A percentile compares a stretch with the other conserved stretches of the same genome.
These are phyloP conservation scores for Tubosaeta brunneosetosa DNA, from an alignment of 768 basidiomycete genomes.

Conservation along the genomic window DNA sequence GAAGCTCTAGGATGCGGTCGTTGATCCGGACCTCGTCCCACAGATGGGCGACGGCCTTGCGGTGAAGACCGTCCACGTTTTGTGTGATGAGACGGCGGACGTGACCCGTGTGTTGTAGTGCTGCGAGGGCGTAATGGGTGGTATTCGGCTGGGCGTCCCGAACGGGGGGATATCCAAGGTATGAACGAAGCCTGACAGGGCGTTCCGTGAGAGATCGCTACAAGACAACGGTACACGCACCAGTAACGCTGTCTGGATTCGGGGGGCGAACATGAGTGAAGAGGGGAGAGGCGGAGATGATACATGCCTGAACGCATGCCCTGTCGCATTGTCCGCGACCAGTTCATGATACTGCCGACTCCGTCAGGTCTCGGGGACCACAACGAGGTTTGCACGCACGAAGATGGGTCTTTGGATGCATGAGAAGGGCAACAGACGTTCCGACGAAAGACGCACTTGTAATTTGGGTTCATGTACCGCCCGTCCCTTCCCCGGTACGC, in stretches of 20 bases:
- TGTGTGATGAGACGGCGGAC: slow-evolving; percentile 71
- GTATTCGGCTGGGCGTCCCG: slow-evolving; percentile 82
- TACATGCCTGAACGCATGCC: slow-evolving; percentile 64
- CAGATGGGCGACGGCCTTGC: slow-evolving; percentile 60
- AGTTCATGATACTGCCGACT: slow-evolving; percentile 68
- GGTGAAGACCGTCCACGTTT: slow-evolving; percentile 94
- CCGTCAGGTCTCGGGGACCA: slow-evolving; percentile 10
- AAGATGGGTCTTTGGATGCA: slow-evolving; percentile 54
- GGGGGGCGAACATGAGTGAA: slow-evolving; percentile 5
- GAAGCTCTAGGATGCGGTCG: slow-evolving; percentile 69
- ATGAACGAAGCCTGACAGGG: slow-evolving; percentile 57
- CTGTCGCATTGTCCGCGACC: slow-evolving; percentile 63
- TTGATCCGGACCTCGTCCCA: slow-evolving; percentile 35
- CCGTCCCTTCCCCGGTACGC: slow-evolving; percentile 90
- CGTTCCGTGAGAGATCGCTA: not conserved
- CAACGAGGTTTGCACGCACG: slow-evolving; percentile 20
- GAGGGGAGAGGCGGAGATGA: not conserved
- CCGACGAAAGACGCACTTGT: slow-evolving; percentile 50
- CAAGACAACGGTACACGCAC: slow-evolving; percentile 26
- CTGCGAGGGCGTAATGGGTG: slow-evolving; percentile 83
- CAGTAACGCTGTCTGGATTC: slow-evolving; percentile 78
- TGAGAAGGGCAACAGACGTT: not conserved
- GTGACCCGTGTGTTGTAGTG: slow-evolving; percentile 65
- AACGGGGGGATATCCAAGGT: slow-evolving; percentile 83
- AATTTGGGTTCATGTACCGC: slow-evolving; percentile 85